A percentile compares a stretch with the other conserved stretches of the same genome.
Evolutionary conservation across 2,329 filamentous ascomycete species (phyloP).

Genomic region (Volutella citrinella): DNA sequence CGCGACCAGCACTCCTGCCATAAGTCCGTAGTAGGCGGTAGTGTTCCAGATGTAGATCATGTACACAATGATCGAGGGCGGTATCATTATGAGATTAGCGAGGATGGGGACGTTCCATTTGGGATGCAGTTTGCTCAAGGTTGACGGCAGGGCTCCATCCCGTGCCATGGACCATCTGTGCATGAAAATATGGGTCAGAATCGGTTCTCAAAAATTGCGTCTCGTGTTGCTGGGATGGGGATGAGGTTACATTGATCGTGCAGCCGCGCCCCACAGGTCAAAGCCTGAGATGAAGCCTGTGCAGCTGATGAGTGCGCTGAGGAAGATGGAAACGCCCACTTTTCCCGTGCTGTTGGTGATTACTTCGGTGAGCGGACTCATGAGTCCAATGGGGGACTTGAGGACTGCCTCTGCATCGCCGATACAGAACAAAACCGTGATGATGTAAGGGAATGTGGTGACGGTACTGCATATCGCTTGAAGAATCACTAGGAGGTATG

Average conservation of each 20-base stretch:
- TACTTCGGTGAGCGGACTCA: conserved; percentile 8
- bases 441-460: conserved; percentile 2
- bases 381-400: conserved; percentile 3
- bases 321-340: conserved; percentile 3
- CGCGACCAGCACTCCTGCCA: conserved; percentile 9
- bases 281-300: conserved; percentile 7
- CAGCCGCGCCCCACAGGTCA: conserved; percentile 10
- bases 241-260: conserved; percentile 9
- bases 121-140: conserved; percentile 6
- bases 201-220: too few relatives aligned
- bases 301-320: conserved; percentile 5
- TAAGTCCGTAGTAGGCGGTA: conserved; percentile 11
- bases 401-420: neutral
- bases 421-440: conserved; percentile 5
- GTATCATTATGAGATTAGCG: conserved; percentile 6
- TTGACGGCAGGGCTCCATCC: conserved; percentile 6
- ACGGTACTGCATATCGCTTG: neutral
- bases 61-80: conserved; percentile 5
- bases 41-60: conserved; percentile 13
- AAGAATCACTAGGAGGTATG: neutral
- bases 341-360: conserved; percentile 8
- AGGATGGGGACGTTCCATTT: conserved; percentile 4
- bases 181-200: too few relatives aligned
- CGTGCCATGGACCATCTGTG: conserved; percentile 11
- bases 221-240: too few relatives aligned